A percentile compares a stretch with the other conserved stretches of the same genome.
Conservation (phyloP, 192 early-diverging fungal genomes). For the Kickxella alabastrina region DNA sequence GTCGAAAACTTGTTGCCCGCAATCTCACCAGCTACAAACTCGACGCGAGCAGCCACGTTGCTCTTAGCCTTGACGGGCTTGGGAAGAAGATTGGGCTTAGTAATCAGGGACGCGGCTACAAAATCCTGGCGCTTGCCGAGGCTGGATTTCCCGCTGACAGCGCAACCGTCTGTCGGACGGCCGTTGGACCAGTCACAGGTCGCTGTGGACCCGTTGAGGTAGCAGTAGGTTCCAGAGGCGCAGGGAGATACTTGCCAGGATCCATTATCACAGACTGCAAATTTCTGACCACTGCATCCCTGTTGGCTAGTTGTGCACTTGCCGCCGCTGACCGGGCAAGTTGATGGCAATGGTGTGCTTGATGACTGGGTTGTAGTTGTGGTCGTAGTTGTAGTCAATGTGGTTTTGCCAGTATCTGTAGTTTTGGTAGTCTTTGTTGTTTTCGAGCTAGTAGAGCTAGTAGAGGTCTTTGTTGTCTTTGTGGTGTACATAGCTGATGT, state of each 20-base stretch:
- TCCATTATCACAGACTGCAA: constrained; percentile 50
- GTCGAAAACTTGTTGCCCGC: constrained; percentile 30
- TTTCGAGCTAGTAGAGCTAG: not conserved
- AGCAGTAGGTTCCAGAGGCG: constrained; percentile 46
- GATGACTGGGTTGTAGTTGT: constrained; percentile 10
- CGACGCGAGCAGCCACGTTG: constrained; percentile 41
- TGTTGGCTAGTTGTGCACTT: constrained; percentile 39
- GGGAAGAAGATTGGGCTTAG: constrained; percentile 25
- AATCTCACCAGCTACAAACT: constrained; percentile 39
- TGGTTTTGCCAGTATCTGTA: not conserved
- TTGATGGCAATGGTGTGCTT: constrained; percentile 18
- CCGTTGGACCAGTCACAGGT: constrained; percentile 47
- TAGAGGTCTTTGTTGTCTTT: constrained; percentile 5
- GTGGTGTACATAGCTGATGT: constrained; percentile 11
- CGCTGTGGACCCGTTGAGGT: constrained; percentile 22
- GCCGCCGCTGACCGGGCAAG: constrained; percentile 45
- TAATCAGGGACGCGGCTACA: constrained; percentile 21
- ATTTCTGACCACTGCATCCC: constrained; percentile 41
- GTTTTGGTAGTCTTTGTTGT: constrained; percentile 3
- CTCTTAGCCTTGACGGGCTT: constrained; percentile 29
- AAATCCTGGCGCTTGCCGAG: constrained; percentile 31
- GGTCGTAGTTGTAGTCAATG: constrained; percentile 8
- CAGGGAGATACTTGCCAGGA: constrained; percentile 46
- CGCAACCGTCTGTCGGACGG: constrained; percentile 34
- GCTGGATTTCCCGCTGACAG: constrained; percentile 21